Evolutionary conservation across 805 yeast species (phyloP), one percentile per base, ranked within the genome.

Genomic region (Millerozyma miso): DNA sequence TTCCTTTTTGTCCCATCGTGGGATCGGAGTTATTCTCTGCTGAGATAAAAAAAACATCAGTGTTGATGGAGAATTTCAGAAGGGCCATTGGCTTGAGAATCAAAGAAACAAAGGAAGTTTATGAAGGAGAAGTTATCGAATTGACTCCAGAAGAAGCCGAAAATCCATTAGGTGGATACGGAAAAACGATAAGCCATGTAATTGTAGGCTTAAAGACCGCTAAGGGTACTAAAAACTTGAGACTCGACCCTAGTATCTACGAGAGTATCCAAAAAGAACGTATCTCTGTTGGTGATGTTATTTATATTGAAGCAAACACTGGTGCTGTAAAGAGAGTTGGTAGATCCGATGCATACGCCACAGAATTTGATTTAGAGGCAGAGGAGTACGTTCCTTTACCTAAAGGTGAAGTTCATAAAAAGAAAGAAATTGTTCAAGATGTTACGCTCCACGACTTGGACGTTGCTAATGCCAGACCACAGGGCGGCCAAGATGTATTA

Each of bases 331-430:
- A 91, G 59, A 77, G 98, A 58, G 96, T 93, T 19, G 99, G 99
- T 41, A 80, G 99, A 63, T 86, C 96, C n/a, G 98, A 93, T 64
- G 97, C 97, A 0, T 89, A 89, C 58, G 97, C 99, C 18, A 89
- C 99, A 7, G 99, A 93, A 69, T 93, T 90, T 56, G 99, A 93
- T 66, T 78, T 95, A 46, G 98, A 93, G 74, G 97, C 98, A 19
- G 97, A 95, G 68, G 98, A 93, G 68, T 93, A 93, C 65, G 98
- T 93, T 17, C 97, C 99, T 35, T 76, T 95, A 55, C 99, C 99
- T 47, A 95, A 93, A 70, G 99, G 99, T 41, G 99, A 93, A 65
- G 96, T 93, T 36, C 99, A 93, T 72, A 90, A 91, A 63, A 89
- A 93, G 76, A 93, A 93, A 64, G 98, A 93, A 67, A 89, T 91